Conservation (phyloP, 768 basidiomycete genomes). For the Tylopilus rubrobrunneus region DNA sequence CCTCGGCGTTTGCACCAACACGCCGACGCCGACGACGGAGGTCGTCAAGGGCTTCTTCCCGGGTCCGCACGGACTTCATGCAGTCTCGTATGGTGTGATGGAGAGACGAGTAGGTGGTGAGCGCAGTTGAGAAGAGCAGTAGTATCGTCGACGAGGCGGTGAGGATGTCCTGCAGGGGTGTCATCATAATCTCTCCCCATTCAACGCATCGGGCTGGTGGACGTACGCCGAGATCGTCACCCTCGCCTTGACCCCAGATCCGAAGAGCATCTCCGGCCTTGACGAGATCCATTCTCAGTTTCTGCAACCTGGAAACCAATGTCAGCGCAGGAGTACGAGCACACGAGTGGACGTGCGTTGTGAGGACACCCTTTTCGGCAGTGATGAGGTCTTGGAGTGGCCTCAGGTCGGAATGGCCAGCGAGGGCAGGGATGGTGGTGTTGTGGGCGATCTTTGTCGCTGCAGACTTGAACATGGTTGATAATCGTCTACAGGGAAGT, state of each 20-base stretch:
- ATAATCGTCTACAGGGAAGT: neutral
- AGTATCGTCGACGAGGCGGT: constrained; percentile 66
- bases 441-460: constrained; percentile 88
- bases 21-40: constrained; percentile 65
- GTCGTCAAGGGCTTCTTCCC: constrained; percentile 81
- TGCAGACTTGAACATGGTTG: constrained; percentile 68
- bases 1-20: constrained; percentile 50
- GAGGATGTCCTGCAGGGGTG: constrained; percentile 59
- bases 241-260: constrained; percentile 74
- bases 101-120: constrained; percentile 67
- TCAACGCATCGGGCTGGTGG: neutral
- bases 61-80: constrained; percentile 78
- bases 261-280: constrained; percentile 73
- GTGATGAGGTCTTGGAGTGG: constrained; percentile 87
- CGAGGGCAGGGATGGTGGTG: constrained; percentile 69
- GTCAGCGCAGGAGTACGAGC: neutral
- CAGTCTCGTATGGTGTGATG: constrained; percentile 59
- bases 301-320: constrained; percentile 47
- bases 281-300: constrained; percentile 57
- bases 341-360: constrained; percentile 48
- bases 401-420: constrained; percentile 72
- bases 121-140: constrained; percentile 59
- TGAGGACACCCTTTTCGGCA: constrained; percentile 78
- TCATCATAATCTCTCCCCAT: neutral
- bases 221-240: constrained; percentile 76